Conservation (phyloP, 2,329 filamentous ascomycete genomes). For the Hyphodiscus sp. region DNA sequence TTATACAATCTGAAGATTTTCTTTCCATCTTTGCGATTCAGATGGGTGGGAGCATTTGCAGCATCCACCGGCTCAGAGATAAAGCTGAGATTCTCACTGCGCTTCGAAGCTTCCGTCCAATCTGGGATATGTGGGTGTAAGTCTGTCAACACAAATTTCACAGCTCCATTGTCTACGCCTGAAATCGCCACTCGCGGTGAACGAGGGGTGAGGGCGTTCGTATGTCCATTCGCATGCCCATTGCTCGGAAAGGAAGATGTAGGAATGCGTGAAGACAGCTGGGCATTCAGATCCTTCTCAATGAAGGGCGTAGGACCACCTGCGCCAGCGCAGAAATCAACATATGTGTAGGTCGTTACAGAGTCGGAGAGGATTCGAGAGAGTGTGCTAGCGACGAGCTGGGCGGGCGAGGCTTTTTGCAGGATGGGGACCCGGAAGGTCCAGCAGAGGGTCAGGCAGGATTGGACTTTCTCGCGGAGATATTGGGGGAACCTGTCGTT, state of each 20-base stretch:
- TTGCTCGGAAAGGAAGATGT: no score
- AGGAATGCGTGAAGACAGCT: constrained; percentile 27
- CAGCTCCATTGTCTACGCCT: constrained; percentile 26
- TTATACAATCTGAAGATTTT: constrained; percentile 65
- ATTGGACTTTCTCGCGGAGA: constrained; percentile 58
- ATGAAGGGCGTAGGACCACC: constrained; percentile 65
- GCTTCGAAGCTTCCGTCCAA: constrained; percentile 48
- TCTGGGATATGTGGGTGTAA: constrained; percentile 56
- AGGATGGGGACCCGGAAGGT: constrained; percentile 50
- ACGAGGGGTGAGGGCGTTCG: constrained; percentile 14
- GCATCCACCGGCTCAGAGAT: constrained; percentile 60
- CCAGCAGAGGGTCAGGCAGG: constrained; percentile 59
- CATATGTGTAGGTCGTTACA: constrained; percentile 51
- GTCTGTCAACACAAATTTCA: constrained; percentile 59
- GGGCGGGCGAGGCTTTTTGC: constrained; percentile 50
- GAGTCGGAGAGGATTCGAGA: constrained; percentile 41
- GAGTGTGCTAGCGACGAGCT: constrained; percentile 53
- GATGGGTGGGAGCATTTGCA: constrained; percentile 45
- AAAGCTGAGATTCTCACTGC: constrained; percentile 51
- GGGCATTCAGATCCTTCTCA: constrained; percentile 50
- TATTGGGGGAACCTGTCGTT: constrained; percentile 56
- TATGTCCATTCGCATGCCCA: no score
- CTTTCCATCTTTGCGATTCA: constrained; percentile 38
- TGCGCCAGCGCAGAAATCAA: constrained; percentile 72
- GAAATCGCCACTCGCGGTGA: constrained; percentile 20